Percentiles rank a stretch among this genome's conserved stretches.
phyloP scores from a whole-genome alignment of 1,284 basidiomycete genomes.

The Porogramme epimiltina region DNA sequence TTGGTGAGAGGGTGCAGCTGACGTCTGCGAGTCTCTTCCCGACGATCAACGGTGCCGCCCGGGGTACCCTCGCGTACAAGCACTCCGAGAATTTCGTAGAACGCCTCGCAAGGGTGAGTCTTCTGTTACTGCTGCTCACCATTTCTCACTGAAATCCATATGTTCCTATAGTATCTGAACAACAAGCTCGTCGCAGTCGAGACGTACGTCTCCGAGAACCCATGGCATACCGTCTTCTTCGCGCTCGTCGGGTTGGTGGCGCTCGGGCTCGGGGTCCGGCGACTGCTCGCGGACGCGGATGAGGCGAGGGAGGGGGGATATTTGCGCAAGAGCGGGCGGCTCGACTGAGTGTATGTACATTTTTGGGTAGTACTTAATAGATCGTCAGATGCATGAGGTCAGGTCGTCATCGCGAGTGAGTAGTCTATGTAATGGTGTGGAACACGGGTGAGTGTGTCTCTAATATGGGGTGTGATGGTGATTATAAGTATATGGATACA shows the following conservation, averaged over 20 bases:
- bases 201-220: constrained; percentile 43
- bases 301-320: constrained; percentile 20
- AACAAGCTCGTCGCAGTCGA: constrained; percentile 48
- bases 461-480: not conserved
- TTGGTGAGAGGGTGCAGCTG: constrained; percentile 55
- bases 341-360: constrained; percentile 13
- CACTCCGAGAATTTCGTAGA: constrained; percentile 74
- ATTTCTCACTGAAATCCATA: not conserved
- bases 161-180: constrained; percentile 50
- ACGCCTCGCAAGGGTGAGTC: constrained; percentile 63
- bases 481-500: constrained; percentile 1
- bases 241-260: constrained; percentile 22
- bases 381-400: constrained; percentile 3
- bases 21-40: constrained; percentile 62
- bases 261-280: constrained; percentile 9
- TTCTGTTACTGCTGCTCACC: not conserved
- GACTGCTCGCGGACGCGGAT: constrained; percentile 19
- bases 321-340: constrained; percentile 18
- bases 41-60: constrained; percentile 68
- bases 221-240: constrained; percentile 31
- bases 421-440: constrained; percentile 4
- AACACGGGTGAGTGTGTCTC: not conserved
- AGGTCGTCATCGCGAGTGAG: constrained; percentile 1
- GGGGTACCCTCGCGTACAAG: constrained; percentile 57
- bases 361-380: not conserved